Percentiles rank a stretch among this genome's conserved stretches.
Evolutionary conservation across 1,284 basidiomycete genomes (phyloP).

Genomic region (Cutaneotrichosporon sp.): DNA sequence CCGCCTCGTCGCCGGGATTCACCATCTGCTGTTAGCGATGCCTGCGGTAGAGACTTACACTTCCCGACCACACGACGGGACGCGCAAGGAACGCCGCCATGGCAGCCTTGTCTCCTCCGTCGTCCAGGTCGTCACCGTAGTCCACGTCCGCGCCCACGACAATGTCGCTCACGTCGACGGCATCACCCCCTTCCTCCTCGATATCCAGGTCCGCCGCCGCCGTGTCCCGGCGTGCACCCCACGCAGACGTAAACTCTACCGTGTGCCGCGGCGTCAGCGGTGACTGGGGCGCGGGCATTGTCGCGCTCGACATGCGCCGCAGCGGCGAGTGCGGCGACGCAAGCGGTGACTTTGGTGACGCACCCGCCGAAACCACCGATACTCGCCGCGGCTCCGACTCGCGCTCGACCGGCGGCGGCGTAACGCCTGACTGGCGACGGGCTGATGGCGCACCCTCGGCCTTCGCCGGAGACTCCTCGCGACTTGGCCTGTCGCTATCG

Average conservation of each 20-base stretch:
- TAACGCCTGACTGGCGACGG: too few species aligned
- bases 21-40: slow-evolving; percentile 15
- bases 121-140: slow-evolving; percentile 5
- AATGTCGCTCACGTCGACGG: slow-evolving; percentile 38
- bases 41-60: slow-evolving; percentile 20
- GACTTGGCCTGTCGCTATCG: not conserved
- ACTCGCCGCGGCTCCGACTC: not conserved
- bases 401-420: too few species aligned
- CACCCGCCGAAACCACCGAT: not conserved
- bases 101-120: slow-evolving; percentile 10
- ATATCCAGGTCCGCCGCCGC: slow-evolving; percentile 5
- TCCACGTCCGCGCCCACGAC: slow-evolving; percentile 15
- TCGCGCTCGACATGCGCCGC: not conserved
- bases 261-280: not conserved
- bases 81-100: slow-evolving; percentile 21
- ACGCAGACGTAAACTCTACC: slow-evolving; percentile 15
- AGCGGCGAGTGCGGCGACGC: not conserved
- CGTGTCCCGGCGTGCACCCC: slow-evolving; percentile 8
- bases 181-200: slow-evolving; percentile 23
- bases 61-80: slow-evolving; percentile 31
- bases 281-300: not conserved
- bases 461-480: not conserved
- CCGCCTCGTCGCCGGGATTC: slow-evolving; percentile 26
- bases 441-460: not conserved
- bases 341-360: slow-evolving; percentile 1